Evolutionary conservation across 2,329 filamentous ascomycete genomes (phyloP), one percentile per base, ranked within the genome.

Genomic region (Calonectria naviculata): DNA sequence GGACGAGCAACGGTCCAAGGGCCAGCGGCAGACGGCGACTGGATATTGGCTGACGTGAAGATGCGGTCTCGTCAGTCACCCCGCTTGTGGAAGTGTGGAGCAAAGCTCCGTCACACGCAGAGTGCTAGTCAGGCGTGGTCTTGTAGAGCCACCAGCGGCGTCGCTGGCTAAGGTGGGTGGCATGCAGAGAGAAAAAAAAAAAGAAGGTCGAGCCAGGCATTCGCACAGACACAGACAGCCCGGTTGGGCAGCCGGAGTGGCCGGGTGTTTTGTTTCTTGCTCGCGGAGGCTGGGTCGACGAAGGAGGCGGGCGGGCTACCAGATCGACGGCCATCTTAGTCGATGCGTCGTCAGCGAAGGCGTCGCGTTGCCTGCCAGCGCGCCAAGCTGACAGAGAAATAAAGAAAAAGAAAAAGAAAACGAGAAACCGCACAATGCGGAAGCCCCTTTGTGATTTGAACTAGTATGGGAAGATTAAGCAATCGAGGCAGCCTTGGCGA

Each of bases 31-130:
- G 87, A 83, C 80, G 79, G 82, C 78, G 81, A 81, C 81, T 83
- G 84, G 83, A 89, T 89, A 90, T 89, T 90, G 88, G 88, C 83
- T 85, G 85, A 80, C 54, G 44, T 56, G 66, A 65, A 77, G 67
- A 79, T 78, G 76, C 69, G 56, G 71, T 72, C 71, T 74, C 69
- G 72, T 61, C 64, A 66, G 31, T 58, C 38, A 66, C 63, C 67
- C 69, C 73, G 74, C 75, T 65, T 64, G 76, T 78, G 74, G 64
- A 66, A 79, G 71, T 68, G 75, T 74, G 68, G 62, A 56, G 49
- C 38, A 31, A 38, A 66, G 65, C 65, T 67, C 52, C 73, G 74
- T 76, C 76, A 80, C 79, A 81, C 77, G 75, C 77, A 73, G 73
- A 34, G 42, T 26, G 49, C 49, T 65, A 75, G 67, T 68, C 73